Conservation (phyloP, 257 asterid genomes). For the Agastache rugosa region DNA sequence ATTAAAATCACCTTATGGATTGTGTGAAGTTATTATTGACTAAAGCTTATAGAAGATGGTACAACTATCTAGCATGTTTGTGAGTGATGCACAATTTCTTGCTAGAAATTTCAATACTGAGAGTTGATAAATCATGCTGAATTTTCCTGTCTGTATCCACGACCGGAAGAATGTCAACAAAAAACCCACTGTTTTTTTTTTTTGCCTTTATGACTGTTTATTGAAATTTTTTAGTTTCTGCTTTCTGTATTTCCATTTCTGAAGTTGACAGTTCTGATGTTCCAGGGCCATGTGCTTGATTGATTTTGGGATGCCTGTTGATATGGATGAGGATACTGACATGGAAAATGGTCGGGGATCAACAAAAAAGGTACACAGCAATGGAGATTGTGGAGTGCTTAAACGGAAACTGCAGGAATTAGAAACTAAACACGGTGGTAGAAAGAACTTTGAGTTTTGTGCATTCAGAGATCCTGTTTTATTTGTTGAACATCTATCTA, state of each 20-base stretch:
- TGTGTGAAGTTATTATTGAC: not conserved
- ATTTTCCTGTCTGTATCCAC: not conserved
- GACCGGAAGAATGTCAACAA: not conserved
- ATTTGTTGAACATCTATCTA: constrained; percentile 87
- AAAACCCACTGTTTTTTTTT: too few species aligned
- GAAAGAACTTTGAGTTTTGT: constrained; percentile 69
- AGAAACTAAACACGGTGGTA: constrained; percentile 55
- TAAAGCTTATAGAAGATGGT: not conserved
- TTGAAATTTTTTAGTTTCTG: not conserved
- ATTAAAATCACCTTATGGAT: not conserved
- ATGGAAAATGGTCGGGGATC: constrained; percentile 48
- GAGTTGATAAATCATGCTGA: not conserved
- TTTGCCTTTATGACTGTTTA: not conserved
- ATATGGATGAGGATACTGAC: constrained; percentile 54
- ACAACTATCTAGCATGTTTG: not conserved
- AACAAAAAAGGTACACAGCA: constrained; percentile 50
- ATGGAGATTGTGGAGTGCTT: constrained; percentile 42
- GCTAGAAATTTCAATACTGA: not conserved
- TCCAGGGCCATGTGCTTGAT: constrained; percentile 87
- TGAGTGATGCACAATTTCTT: not conserved
- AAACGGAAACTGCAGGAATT: constrained; percentile 66
- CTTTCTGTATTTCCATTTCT: constrained; percentile 13
- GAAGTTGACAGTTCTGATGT: constrained; percentile 29
- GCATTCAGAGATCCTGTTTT: constrained; percentile 83
- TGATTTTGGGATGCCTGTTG: constrained; percentile 83